phyloP scores from a whole-genome alignment of 2,329 filamentous ascomycete genomes.

The Pochonia chlamydosporia region DNA sequence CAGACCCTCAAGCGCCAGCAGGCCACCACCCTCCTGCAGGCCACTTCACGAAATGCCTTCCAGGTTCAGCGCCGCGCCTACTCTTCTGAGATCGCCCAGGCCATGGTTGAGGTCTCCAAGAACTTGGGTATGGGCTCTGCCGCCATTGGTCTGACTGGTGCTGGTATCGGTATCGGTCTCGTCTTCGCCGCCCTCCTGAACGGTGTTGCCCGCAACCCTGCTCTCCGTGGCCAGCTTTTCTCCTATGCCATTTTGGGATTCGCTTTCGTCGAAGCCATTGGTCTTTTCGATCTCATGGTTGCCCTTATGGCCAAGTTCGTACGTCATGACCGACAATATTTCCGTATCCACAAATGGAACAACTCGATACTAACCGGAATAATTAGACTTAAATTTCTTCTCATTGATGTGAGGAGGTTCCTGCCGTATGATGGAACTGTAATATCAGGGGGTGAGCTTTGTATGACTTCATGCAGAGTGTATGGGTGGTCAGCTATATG shows the following conservation, averaged over 20 bases:
- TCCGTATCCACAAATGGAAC: neutral
- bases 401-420: slow-evolving; percentile 26
- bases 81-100: slow-evolving; percentile 83
- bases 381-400: slow-evolving; percentile 31
- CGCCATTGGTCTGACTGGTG: slow-evolving; percentile 87
- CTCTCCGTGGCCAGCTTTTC: slow-evolving; percentile 92
- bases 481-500: slow-evolving; percentile 20
- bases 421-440: slow-evolving; percentile 30
- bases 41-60: slow-evolving; percentile 61
- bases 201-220: slow-evolving; percentile 89
- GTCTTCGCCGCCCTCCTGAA: slow-evolving; percentile 87
- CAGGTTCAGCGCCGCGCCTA: slow-evolving; percentile 65
- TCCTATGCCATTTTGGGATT: slow-evolving; percentile 93
- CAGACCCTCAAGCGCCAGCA: slow-evolving; percentile 73
- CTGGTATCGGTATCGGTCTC: slow-evolving; percentile 92
- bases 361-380: slow-evolving; percentile 7
- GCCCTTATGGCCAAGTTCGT: slow-evolving; percentile 91
- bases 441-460: slow-evolving; percentile 24
- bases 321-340: slow-evolving; percentile 31
- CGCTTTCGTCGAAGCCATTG: slow-evolving; percentile 89
- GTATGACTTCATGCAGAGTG: slow-evolving; percentile 18
- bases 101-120: slow-evolving; percentile 86
- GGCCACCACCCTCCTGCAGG: slow-evolving; percentile 59
- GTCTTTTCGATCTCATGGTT: slow-evolving; percentile 87
- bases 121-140: slow-evolving; percentile 85